Evolutionary conservation across 2,329 filamentous ascomycete genomes (phyloP).

Genomic region (Diaporthe sp.): DNA sequence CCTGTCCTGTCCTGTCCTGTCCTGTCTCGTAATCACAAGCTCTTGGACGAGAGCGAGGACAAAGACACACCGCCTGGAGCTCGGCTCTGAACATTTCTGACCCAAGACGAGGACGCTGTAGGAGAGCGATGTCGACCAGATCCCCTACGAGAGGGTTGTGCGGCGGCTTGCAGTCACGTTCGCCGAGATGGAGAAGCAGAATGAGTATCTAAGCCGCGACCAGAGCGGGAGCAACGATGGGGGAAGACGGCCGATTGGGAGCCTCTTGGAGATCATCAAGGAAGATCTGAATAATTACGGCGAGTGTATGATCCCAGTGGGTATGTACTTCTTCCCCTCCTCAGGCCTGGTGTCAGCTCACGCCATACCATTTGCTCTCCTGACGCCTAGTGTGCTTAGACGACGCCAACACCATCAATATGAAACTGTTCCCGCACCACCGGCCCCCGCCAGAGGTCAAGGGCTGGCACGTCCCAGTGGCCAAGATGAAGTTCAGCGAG

Average conservation of each 20-base stretch:
- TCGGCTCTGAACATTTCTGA: conserved; percentile 11
- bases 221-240: conserved; percentile 58
- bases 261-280: conserved; percentile 83
- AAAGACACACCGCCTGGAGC: not conserved
- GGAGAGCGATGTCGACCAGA: conserved; percentile 72
- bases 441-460: conserved; percentile 82
- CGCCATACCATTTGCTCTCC: not conserved
- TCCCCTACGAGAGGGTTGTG: conserved; percentile 87
- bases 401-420: conserved; percentile 93
- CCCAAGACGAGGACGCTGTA: conserved; percentile 46
- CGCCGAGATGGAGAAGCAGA: conserved; percentile 92
- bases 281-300: conserved; percentile 97
- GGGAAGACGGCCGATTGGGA: conserved; percentile 80
- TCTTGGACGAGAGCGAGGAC: not conserved
- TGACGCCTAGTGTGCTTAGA: conserved; percentile 64
- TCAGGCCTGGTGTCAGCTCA: not conserved
- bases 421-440: conserved; percentile 93
- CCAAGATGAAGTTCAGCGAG: conserved; percentile 74
- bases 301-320: conserved; percentile 98
- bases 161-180: conserved; percentile 88
- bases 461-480: conserved; percentile 91
- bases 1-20: not conserved
- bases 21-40: not conserved
- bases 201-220: conserved; percentile 81
- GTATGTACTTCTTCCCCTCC: conserved; percentile 62